Percentiles rank a stretch among this genome's conserved stretches.
Conservation (phyloP, 768 basidiomycete species). For the Leucogyrophana mollusca region DNA sequence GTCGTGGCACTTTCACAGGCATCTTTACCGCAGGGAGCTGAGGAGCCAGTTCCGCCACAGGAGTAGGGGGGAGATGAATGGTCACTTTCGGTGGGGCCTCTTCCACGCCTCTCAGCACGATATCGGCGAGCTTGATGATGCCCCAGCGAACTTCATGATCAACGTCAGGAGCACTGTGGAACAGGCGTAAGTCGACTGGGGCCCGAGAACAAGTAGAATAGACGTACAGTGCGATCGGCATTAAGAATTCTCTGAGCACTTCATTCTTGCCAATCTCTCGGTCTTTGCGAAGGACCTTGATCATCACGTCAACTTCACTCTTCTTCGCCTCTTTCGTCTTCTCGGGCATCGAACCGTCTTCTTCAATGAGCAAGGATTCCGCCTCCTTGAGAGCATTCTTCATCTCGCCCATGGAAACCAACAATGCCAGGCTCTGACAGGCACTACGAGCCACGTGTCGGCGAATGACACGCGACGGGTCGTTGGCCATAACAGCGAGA, state of each 20-base stretch:
- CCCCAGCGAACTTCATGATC: conserved; percentile 93
- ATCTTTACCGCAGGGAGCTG: conserved; percentile 55
- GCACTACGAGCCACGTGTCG: conserved; percentile 86
- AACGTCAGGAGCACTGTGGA: conserved; percentile 61
- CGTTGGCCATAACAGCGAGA: conserved; percentile 81
- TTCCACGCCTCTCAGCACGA: conserved; percentile 78
- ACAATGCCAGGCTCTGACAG: conserved; percentile 81
- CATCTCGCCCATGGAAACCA: conserved; percentile 91
- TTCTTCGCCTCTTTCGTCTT: conserved; percentile 75
- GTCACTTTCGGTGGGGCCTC: conserved; percentile 87
- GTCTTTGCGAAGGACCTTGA: conserved; percentile 87
- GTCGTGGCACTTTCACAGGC: conserved; percentile 35
- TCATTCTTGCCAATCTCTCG: conserved; percentile 82
- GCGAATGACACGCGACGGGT: conserved; percentile 78
- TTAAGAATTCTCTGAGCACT: conserved; percentile 72
- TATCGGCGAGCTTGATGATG: conserved; percentile 86
- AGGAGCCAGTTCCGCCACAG: conserved; percentile 61
- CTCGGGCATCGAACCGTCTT: conserved; percentile 73
- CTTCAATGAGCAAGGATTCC: conserved; percentile 80
- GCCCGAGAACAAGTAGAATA: not conserved
- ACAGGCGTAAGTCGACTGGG: not conserved
- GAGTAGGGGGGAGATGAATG: conserved; percentile 77
- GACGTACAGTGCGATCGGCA: conserved; percentile 78
- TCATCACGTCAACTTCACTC: conserved; percentile 80
- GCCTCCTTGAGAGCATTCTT: conserved; percentile 70